These are phyloP conservation scores for Sergeia podlipaevii DNA, from an alignment of 208 protist genomes.

Conservation along the genomic window DNA sequence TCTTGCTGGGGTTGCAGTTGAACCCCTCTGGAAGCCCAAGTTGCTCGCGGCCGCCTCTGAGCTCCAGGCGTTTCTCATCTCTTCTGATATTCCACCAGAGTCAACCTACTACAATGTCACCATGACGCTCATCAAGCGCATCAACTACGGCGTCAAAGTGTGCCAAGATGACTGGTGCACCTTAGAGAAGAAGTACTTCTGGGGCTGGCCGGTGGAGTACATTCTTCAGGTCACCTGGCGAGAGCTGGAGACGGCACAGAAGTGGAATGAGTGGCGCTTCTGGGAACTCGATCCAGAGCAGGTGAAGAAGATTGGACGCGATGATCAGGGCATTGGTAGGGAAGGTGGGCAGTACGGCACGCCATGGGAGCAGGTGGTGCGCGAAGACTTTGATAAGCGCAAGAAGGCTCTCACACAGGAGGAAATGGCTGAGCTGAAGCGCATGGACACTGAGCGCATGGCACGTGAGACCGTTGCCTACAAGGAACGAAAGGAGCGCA, in stretches of 20 bases:
- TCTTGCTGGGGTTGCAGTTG: conserved; percentile 82
- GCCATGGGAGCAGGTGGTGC: conserved; percentile 87
- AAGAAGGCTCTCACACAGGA: conserved; percentile 92
- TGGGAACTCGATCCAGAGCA: conserved; percentile 92
- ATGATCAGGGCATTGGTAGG: conserved; percentile 86
- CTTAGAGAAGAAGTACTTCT: conserved; percentile 90
- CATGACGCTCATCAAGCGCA: conserved; percentile 90
- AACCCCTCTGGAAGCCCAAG: conserved; percentile 91
- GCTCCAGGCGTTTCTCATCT: conserved; percentile 78
- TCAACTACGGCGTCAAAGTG: conserved; percentile 83
- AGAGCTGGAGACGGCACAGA: conserved; percentile 89
- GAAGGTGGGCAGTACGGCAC: conserved; percentile 84
- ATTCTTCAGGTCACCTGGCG: conserved; percentile 90
- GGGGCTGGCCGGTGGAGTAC: conserved; percentile 91
- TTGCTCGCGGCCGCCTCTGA: conserved; percentile 79
- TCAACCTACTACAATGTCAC: conserved; percentile 91
- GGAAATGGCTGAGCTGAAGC: conserved; percentile 92
- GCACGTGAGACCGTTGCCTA: conserved; percentile 87
- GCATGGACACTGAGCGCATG: conserved; percentile 92
- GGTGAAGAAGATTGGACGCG: conserved; percentile 86
- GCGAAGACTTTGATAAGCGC: conserved; percentile 90
- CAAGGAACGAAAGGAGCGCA: conserved; percentile 90
- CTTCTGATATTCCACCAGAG: conserved; percentile 87
- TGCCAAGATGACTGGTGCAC: conserved; percentile 91
- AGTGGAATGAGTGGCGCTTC: conserved; percentile 92